Evolutionary conservation across 441 rosid species (phyloP).

Genomic region (Populus hybrid): DNA sequence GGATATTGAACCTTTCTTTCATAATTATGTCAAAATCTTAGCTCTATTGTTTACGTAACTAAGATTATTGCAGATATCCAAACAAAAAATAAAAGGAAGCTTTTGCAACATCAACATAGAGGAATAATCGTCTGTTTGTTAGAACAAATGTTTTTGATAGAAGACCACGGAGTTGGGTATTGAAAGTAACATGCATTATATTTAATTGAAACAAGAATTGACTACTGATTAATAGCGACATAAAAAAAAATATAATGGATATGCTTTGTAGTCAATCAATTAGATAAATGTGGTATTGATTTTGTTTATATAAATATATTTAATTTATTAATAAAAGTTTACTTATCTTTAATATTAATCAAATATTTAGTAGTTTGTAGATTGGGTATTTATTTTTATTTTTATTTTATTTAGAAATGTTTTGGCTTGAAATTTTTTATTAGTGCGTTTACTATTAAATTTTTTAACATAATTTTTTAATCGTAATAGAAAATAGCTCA

Average conservation of each 20-base stretch:
- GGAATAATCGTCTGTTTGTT: constrained; percentile 61
- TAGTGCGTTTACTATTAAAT: too few relatives aligned
- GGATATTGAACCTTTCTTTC: not conserved
- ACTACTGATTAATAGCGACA: constrained; percentile 37
- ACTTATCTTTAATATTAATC: too few relatives aligned
- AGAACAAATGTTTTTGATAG: constrained; percentile 77
- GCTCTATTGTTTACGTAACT: not conserved
- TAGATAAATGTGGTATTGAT: too few relatives aligned
- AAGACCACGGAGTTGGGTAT: constrained; percentile 68
- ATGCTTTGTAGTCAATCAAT: too few relatives aligned
- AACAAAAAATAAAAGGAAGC: not conserved
- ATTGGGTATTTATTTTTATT: too few relatives aligned
- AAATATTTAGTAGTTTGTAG: too few relatives aligned
- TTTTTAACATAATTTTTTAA: too few relatives aligned
- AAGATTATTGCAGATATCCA: not conserved
- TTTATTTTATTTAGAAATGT: too few relatives aligned
- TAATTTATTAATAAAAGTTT: too few relatives aligned
- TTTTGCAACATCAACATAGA: constrained; percentile 14
- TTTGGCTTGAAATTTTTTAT: too few relatives aligned
- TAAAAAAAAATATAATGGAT: constrained; percentile 24
- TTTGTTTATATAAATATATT: too few relatives aligned
- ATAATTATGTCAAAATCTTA: not conserved
- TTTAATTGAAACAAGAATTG: not conserved
- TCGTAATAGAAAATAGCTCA: too few relatives aligned
- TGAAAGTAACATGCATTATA: constrained; percentile 53